Evolutionary conservation across 2,329 filamentous ascomycete species (phyloP).

Genomic region (Arthrobotrys pseudoclavata): DNA sequence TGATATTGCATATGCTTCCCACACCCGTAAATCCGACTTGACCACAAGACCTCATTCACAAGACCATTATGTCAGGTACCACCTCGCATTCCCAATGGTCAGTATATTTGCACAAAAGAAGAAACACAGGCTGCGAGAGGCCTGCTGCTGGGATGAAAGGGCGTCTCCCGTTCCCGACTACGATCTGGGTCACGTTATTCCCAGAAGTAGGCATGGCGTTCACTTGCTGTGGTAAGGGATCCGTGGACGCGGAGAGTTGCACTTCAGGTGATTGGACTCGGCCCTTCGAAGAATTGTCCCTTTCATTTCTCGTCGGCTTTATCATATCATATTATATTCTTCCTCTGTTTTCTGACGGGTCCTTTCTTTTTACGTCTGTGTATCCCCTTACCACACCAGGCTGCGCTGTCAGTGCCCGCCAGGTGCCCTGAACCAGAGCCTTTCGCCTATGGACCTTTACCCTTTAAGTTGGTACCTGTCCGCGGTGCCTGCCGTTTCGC

Average conservation of each 20-base stretch:
- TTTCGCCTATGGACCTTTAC: slow-evolving; percentile 51
- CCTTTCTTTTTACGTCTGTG: slow-evolving; percentile 37
- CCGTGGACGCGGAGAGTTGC: slow-evolving; percentile 42
- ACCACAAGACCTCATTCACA: slow-evolving; percentile 60
- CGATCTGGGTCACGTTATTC: slow-evolving; percentile 53
- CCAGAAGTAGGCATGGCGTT: slow-evolving; percentile 47
- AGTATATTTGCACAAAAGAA: slow-evolving; percentile 39
- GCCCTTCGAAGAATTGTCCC: slow-evolving; percentile 8
- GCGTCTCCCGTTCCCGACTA: slow-evolving; percentile 54
- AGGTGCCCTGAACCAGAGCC: slow-evolving; percentile 48
- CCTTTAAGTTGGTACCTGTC: slow-evolving; percentile 57
- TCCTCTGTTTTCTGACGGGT: slow-evolving; percentile 50
- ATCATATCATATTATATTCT: slow-evolving; percentile 47
- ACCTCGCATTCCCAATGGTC: slow-evolving; percentile 54
- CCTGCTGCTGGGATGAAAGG: slow-evolving; percentile 40
- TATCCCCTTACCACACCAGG: slow-evolving; percentile 51
- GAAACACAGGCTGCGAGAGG: slow-evolving; percentile 38
- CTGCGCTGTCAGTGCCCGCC: slow-evolving; percentile 55
- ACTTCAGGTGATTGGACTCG: slow-evolving; percentile 44
- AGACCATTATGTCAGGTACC: slow-evolving; percentile 60
- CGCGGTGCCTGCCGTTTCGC: slow-evolving; percentile 54
- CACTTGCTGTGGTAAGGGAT: slow-evolving; percentile 6
- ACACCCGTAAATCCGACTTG: slow-evolving; percentile 58
- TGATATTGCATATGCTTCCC: slow-evolving; percentile 60
- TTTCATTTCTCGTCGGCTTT: slow-evolving; percentile 58